Evolutionary conservation across 345 rosid species (phyloP).

Genomic region (Mangifera indica): DNA sequence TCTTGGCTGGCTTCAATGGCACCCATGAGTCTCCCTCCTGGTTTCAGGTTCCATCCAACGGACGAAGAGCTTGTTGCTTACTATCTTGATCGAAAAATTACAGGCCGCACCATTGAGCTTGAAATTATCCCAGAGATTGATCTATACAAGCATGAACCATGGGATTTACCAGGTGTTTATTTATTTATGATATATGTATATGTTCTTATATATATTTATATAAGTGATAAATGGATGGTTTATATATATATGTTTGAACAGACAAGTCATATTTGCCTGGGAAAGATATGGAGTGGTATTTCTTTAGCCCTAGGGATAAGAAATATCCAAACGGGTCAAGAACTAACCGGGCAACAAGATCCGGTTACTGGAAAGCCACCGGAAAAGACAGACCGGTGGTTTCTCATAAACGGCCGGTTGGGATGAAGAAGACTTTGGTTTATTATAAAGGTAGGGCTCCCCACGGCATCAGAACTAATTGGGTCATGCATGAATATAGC

Average conservation of each 20-base stretch:
- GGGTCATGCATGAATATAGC: slow-evolving; percentile 88
- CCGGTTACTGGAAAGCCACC: slow-evolving; percentile 80
- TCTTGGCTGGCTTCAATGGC: no score
- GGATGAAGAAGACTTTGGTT: slow-evolving; percentile 81
- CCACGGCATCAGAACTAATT: slow-evolving; percentile 61
- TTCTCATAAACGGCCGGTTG: slow-evolving; percentile 48
- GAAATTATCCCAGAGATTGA: slow-evolving; percentile 78
- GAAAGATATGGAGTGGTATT: slow-evolving; percentile 83
- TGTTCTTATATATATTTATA: no score
- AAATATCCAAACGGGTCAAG: slow-evolving; percentile 80
- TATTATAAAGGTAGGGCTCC: slow-evolving; percentile 74
- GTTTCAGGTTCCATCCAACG: slow-evolving; percentile 82
- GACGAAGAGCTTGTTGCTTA: slow-evolving; percentile 81
- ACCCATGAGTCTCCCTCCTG: slow-evolving; percentile 79
- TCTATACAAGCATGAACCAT: slow-evolving; percentile 78
- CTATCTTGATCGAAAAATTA: slow-evolving; percentile 68
- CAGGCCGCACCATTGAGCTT: slow-evolving; percentile 60
- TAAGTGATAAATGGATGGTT: background rate
- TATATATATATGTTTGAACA: slow-evolving; percentile 23
- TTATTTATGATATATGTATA: background rate
- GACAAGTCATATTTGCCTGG: slow-evolving; percentile 72
- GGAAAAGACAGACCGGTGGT: slow-evolving; percentile 60
- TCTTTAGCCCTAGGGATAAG: slow-evolving; percentile 71
- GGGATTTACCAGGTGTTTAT: slow-evolving; percentile 72
- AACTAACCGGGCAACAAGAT: slow-evolving; percentile 69